phyloP scores from a whole-genome alignment of 352 stramenopile genomes.

The Phytophthora pistaciae region DNA sequence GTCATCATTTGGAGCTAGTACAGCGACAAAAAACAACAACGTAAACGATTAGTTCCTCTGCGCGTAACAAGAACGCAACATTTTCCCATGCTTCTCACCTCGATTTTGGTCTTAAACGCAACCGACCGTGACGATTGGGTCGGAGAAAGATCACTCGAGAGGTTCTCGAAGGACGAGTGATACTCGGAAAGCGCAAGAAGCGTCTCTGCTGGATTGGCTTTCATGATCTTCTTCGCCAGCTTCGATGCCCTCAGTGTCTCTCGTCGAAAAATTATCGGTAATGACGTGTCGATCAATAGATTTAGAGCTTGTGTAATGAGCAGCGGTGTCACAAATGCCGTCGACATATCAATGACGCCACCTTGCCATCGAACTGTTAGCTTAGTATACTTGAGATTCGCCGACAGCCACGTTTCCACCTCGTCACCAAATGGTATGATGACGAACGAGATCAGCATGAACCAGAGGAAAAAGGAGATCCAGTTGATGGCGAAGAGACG shows the following conservation, averaged over 20 bases:
- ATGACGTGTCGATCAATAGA: conserved; percentile 81
- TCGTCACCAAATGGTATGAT: conserved; percentile 86
- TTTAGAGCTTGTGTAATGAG: conserved; percentile 90
- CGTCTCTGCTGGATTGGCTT: conserved; percentile 83
- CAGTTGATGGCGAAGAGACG: conserved; percentile 90
- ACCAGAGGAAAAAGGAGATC: conserved; percentile 93
- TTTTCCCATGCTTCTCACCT: conserved; percentile 46
- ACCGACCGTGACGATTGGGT: conserved; percentile 41
- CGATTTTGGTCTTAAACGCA: conserved; percentile 84
- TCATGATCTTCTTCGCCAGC: conserved; percentile 82
- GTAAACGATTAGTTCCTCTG: not conserved
- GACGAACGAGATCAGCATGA: conserved; percentile 90
- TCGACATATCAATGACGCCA: conserved; percentile 90
- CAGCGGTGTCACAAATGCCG: conserved; percentile 84
- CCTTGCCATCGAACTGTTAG: conserved; percentile 87
- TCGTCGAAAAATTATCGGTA: conserved; percentile 72
- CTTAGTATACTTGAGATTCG: conserved; percentile 85
- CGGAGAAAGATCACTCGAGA: conserved; percentile 43
- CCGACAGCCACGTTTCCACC: conserved; percentile 82
- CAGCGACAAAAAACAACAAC: not conserved
- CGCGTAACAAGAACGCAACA: not conserved
- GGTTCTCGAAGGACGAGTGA: conserved; percentile 82
- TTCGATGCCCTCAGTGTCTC: conserved; percentile 80
- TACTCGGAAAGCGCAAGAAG: conserved; percentile 85
- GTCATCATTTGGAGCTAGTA: conserved; percentile 89